Evolutionary conservation across 345 rosid genomes (phyloP).

Genomic region (Gossypium sturtianum): DNA sequence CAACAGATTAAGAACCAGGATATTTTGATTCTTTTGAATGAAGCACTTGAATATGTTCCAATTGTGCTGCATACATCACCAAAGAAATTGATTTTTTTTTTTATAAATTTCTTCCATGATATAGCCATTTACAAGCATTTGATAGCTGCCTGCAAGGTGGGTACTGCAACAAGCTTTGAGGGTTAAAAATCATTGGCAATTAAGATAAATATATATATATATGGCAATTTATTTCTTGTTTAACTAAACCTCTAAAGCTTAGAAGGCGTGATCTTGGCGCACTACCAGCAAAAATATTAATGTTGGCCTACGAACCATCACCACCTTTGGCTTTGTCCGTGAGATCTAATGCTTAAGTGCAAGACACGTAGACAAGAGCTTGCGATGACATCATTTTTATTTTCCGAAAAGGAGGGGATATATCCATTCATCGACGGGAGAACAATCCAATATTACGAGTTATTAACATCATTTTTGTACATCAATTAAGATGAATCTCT

Average conservation of each 20-base stretch:
- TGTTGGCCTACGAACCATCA: not conserved
- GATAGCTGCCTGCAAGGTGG: not conserved
- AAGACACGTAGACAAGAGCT: not conserved
- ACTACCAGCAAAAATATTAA: not conserved
- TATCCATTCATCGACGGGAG: no score
- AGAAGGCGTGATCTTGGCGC: not conserved
- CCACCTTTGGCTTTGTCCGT: not conserved
- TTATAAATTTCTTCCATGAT: not conserved
- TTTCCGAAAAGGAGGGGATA: no score
- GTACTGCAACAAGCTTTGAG: not conserved
- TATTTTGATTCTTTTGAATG: slow-evolving; percentile 9
- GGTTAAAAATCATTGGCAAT: not conserved
- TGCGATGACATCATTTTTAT: not conserved
- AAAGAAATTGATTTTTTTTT: not conserved
- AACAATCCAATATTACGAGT: no score
- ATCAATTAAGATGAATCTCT: no score
- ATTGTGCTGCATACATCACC: slow-evolving; percentile 6
- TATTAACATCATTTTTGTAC: no score
- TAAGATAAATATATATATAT: no score
- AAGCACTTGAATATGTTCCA: not conserved
- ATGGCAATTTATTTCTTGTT: not conserved
- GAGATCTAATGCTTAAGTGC: not conserved
- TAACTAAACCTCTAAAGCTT: not conserved
- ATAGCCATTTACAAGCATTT: not conserved
- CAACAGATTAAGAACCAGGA: not conserved